Evolutionary conservation across 371 early-diverging fungal species (phyloP), one percentile per base, ranked within the genome.

Genomic region (Furculomyces boomerangus): DNA sequence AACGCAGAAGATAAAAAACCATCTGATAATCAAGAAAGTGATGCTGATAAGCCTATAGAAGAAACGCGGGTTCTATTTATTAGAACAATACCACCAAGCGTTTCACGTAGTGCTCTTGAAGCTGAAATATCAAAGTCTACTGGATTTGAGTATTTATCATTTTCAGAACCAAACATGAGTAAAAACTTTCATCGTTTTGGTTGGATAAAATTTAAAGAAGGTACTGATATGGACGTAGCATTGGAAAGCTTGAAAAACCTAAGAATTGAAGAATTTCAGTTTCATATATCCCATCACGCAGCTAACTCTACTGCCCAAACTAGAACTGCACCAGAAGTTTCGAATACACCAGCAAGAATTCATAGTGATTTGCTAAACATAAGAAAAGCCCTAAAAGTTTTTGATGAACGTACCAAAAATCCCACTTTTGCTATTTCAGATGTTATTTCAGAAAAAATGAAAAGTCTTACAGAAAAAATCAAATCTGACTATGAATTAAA

Each of bases 121-220:
- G 86, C 85, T 65, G 86, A 89, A 68, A 59, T 66, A 40, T 28
- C 35, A 13, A 72, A 77, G 43, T 72, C 80, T 3, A 74, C 77
- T 2, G 90, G 92, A 0, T 93, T 86, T 70, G 71, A 80, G 60
- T 80, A 81, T 67, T 66, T 92, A n/a, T 79, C 82, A 1, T 68
- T 95, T 20, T 83, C 88, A 16, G 93, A 92, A 56, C 94, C 96
- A 14, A 80, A 80, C 30, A 79, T 85, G 2, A 75, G 72, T 60
- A 84, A 84, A 62, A 81, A 84, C 57, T 84, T 84, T 63, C 80
- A 84, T 66, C 81, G 96, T 22, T 73, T 89, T 53, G 96, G 92
- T 7, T 95, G 96, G 96, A 79, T 90, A 59, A 78, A 81, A 22
- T 92, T 93, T 52, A 75, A 81, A 53, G 71, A 80, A 32, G 90